Evolutionary conservation across 2,329 filamentous ascomycete species (phyloP), one percentile per base, ranked within the genome.

Genomic region (Kalmusia sp.): DNA sequence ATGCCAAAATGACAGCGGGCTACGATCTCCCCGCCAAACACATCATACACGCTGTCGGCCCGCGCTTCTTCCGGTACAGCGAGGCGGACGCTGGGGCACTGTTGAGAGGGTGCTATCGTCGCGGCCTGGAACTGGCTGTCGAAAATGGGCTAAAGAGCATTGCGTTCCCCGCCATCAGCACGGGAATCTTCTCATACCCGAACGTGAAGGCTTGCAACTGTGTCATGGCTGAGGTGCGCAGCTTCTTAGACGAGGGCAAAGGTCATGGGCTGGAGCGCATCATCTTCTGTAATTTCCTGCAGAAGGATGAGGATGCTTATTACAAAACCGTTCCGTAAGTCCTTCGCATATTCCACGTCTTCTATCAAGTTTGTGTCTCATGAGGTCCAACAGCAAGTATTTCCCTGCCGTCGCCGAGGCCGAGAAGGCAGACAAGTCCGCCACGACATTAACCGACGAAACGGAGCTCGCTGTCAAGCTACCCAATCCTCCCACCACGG

Each of bases 1-100:
- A 84, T 22, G 90, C 92, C 22, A 93, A 93, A 72, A 92, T 96
- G 67, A 97, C 95, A 0, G 73, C 78, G 30, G 93, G 87, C 7
- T 92, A 95, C 74, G 67, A 85, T 0, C 79, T 98, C 21, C 92
- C 92, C 0, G 89, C 87, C 65, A 82, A 84, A 52, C 87, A 90
- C 59, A 84, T 98, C 62, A 96, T 98, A 50, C 95, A 98, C 73
- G 86, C 95, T 15, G 93, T 97, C 3, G 95, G 95, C 0, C 95
- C 95, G 0, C 76, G 44, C 31, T 37, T 96, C 25, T 97, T 93
- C 74, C 62, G 77, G 47, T 72, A 3, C 69, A 79, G 15, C 68
- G 69, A 11, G 63, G 78, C 17, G 72, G 73, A 76, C 25, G 68
- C 74, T 12, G 64, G 69, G 53, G 22, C 31, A 8, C 65, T 85